These are phyloP conservation scores for Scedosporium dehoogii DNA, from an alignment of 2,329 filamentous ascomycete species.

Conservation along the genomic window DNA sequence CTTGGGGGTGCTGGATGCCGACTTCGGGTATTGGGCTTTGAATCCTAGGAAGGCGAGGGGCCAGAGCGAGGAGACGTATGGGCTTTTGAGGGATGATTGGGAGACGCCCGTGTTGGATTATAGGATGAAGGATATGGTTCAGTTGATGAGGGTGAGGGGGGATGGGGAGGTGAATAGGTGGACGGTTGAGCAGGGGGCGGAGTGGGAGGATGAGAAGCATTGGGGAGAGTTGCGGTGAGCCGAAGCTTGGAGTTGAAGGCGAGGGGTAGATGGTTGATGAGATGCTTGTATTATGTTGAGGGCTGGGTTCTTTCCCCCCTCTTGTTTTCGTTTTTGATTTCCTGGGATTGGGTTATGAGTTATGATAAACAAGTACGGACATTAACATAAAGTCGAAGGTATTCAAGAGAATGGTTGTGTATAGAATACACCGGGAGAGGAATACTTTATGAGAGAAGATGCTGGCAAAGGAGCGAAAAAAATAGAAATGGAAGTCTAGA, in stretches of 20 bases:
- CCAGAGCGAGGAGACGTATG: slow-evolving; percentile 49
- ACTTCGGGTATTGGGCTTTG: slow-evolving; percentile 62
- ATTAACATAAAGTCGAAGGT: no score
- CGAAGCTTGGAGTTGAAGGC: neutral
- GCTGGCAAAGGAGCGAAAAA: no score
- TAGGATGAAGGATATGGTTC: slow-evolving; percentile 49
- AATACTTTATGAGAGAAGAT: no score
- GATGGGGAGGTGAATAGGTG: slow-evolving; percentile 5
- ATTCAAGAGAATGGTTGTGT: no score
- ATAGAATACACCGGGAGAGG: no score
- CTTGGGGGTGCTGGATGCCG: slow-evolving; percentile 47
- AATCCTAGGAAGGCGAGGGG: slow-evolving; percentile 55
- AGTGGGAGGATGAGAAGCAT: neutral
- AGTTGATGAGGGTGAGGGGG: slow-evolving; percentile 32
- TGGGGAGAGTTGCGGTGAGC: neutral
- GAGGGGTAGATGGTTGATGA: neutral
- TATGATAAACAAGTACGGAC: no score
- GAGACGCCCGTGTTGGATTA: slow-evolving; percentile 51
- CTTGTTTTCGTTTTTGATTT: neutral
- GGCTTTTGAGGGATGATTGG: slow-evolving; percentile 55
- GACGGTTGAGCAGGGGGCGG: neutral
- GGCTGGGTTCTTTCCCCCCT: neutral
- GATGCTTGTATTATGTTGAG: neutral
- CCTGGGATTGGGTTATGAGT: no score
- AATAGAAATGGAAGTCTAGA: no score